Evolutionary conservation across 164 flowering plant genomes (phyloP).

Genomic region (Sedum album): DNA sequence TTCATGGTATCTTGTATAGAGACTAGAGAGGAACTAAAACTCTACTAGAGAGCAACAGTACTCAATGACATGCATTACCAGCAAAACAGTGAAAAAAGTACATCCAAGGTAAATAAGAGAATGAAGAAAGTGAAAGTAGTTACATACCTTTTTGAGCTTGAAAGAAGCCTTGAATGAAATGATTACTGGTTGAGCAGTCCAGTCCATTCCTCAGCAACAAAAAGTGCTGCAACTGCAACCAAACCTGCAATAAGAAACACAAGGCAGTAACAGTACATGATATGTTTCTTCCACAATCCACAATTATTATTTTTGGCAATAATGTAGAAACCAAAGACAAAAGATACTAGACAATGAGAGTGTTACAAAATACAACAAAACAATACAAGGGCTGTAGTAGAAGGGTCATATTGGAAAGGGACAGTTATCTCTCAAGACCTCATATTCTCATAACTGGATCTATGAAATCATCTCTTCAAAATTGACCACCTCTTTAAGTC

Average conservation of each 20-base stretch:
- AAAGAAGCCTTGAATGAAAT: too few species aligned
- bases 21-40: not conserved
- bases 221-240: not conserved
- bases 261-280: conserved; percentile 1
- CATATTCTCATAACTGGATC: too few species aligned
- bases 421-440: not conserved
- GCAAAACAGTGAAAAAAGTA: conserved; percentile 2
- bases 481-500: too few species aligned
- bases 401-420: too few species aligned
- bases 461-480: too few species aligned
- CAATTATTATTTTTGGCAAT: not conserved
- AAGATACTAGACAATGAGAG: not conserved
- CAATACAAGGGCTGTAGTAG: too few species aligned
- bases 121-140: conserved; percentile 1
- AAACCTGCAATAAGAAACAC: conserved; percentile 1
- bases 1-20: too few species aligned
- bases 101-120: conserved; percentile 6
- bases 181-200: too few species aligned
- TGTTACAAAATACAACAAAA: not conserved
- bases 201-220: not conserved
- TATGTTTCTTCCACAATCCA: not conserved
- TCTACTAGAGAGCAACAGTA: not conserved
- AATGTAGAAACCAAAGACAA: not conserved
- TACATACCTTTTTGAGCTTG: too few species aligned
- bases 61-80: not conserved